Base-by-base conservation (phyloP, 2,329 filamentous ascomycete genomes). In the Trichoderma arundinaceum region DNA sequence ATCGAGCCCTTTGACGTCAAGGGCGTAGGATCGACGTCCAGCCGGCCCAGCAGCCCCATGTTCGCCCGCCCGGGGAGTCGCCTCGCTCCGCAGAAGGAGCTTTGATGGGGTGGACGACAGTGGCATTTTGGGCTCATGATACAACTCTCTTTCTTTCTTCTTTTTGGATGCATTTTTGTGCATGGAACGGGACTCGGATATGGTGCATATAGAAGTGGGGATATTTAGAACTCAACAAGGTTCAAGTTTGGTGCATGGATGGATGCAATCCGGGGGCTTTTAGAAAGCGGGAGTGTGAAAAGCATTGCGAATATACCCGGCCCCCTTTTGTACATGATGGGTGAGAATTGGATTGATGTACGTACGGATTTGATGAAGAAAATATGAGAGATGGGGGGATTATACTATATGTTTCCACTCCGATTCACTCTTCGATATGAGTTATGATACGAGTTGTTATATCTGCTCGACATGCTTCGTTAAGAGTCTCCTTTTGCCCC, bases 41-140 rank as follows among this genome's bases (percentile, higher is more conserved):
- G 82, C 28, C 75, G 82, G n/a, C 83, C 83, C 0, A 75, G 75
- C 19, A 83, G 80, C 39, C 83, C 83, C 8, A 78, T 80, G 70
- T 70, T 83, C 17, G 72, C 78, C 69, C 70, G 77, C 54, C 68
- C 76, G 72, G 75, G 76, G 3, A 81, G 80, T 51, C 73, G 76
- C 22, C 75, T 76, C 65, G 76, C 77, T 66, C 74, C 80, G 67
- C 48, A 66, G 10, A 66, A 66, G 32, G 56, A 66, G 48, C 10
- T 65, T n/a, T 65, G 28, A 60, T 52, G 15, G 7, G 10, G 4
- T n/a, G 5, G 3, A 9, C n/a, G 13, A 15, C 4, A 4, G 38
- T 7, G 17, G 19, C 2, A 22, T 44, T 46, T 6, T 43, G 22
- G 22, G 22, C 2, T 10, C 2, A 22, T 22, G 15, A 33, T 6